phyloP scores from a whole-genome alignment of 1,284 basidiomycete species.

The Leccinum fuscescens region DNA sequence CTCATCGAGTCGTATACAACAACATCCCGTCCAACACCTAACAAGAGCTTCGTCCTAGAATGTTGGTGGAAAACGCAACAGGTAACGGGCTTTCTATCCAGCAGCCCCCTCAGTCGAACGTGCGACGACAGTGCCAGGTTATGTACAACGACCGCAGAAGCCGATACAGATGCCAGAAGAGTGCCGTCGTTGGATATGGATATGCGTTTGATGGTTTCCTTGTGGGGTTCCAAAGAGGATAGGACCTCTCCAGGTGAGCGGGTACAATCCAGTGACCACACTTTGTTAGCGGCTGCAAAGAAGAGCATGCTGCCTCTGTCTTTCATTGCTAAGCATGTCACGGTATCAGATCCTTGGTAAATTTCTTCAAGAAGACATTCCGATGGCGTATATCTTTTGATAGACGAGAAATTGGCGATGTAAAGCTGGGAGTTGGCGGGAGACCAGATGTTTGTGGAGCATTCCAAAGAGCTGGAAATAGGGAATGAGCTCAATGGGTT shows the following conservation, averaged over 20 bases:
- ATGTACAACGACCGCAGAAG: constrained; percentile 53
- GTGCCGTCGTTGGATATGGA: constrained; percentile 58
- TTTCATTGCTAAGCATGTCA: constrained; percentile 45
- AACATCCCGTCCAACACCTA: constrained; percentile 53
- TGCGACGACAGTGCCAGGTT: constrained; percentile 50
- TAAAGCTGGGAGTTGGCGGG: constrained; percentile 53
- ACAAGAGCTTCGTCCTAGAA: constrained; percentile 52
- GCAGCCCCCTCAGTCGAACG: constrained; percentile 52
- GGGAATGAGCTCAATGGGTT: constrained; percentile 40
- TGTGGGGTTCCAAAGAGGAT: constrained; percentile 64
- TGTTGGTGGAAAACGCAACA: constrained; percentile 62
- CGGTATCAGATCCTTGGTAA: constrained; percentile 32
- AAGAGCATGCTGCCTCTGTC: constrained; percentile 46
- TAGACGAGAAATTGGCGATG: constrained; percentile 43
- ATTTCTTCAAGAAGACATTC: constrained; percentile 44
- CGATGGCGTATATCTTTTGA: constrained; percentile 53
- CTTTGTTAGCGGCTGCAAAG: constrained; percentile 46
- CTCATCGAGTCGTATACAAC: constrained; percentile 61
- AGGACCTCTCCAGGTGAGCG: constrained; percentile 45
- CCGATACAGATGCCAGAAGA: constrained; percentile 55
- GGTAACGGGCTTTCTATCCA: constrained; percentile 37
- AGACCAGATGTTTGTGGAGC: constrained; percentile 52
- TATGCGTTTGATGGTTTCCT: constrained; percentile 46
- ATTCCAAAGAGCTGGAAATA: constrained; percentile 39
- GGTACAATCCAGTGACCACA: constrained; percentile 63